Conservation (phyloP, 2,329 filamentous ascomycete species). For the Aureobasidium sp. region DNA sequence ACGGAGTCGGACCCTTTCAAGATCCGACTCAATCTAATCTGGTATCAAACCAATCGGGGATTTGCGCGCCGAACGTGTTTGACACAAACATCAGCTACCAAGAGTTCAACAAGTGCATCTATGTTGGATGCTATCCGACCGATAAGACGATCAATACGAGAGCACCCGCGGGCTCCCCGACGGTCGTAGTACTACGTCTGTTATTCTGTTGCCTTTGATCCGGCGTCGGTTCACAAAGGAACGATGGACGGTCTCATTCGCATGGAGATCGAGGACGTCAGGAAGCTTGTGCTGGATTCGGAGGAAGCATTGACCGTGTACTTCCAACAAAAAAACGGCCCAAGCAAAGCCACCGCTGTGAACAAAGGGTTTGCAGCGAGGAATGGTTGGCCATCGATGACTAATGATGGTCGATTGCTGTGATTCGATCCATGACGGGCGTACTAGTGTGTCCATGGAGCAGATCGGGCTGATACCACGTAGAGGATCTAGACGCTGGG, state of each 20-base stretch:
- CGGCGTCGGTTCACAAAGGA: background rate
- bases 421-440: constrained; percentile 13
- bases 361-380: background rate
- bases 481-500: constrained; percentile 1
- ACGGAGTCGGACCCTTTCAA: constrained; percentile 8
- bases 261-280: constrained; percentile 8
- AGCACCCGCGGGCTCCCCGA: background rate
- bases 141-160: background rate
- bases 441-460: constrained; percentile 12
- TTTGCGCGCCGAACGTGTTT: background rate
- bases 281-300: constrained; percentile 1
- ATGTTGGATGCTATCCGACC: too few species aligned
- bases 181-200: background rate
- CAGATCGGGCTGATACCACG: background rate
- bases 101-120: background rate
- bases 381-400: constrained; percentile 12
- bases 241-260: background rate
- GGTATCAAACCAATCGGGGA: background rate
- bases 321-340: constrained; percentile 16
- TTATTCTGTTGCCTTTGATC: background rate
- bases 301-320: constrained; percentile 7
- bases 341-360: constrained; percentile 7
- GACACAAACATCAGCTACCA: background rate
- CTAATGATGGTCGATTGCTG: constrained; percentile 9
- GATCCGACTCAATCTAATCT: constrained; percentile 14